phyloP scores from a whole-genome alignment of 495 filamentous ascomycete species.

The Penicillium parvum region DNA sequence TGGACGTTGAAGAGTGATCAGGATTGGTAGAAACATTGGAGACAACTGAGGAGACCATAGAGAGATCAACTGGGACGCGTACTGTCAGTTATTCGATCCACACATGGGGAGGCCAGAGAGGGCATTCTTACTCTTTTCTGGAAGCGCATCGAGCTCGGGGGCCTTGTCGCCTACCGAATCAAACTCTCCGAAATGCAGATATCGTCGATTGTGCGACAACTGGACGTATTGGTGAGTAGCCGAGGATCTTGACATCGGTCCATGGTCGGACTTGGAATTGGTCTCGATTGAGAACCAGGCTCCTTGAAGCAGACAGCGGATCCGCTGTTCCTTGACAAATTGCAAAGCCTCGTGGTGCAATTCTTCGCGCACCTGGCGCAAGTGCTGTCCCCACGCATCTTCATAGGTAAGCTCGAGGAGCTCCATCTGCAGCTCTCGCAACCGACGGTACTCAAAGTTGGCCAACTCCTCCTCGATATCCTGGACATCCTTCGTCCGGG shows the following conservation, averaged over 20 bases:
- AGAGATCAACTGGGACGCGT: constrained; percentile 74
- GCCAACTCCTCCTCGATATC: constrained; percentile 86
- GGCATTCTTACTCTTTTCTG: constrained; percentile 62
- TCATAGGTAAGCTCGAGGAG: constrained; percentile 87
- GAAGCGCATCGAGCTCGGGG: constrained; percentile 68
- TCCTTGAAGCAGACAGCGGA: constrained; percentile 84
- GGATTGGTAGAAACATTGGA: constrained; percentile 74
- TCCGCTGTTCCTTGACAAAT: constrained; percentile 94
- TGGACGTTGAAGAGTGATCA: constrained; percentile 51
- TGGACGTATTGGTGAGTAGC: constrained; percentile 73
- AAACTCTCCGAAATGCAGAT: constrained; percentile 90
- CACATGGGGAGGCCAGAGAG: background rate
- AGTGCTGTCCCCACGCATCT: constrained; percentile 87
- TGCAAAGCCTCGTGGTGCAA: constrained; percentile 87
- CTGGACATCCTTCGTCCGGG: constrained; percentile 77
- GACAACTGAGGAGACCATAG: constrained; percentile 84
- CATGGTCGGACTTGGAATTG: constrained; percentile 32
- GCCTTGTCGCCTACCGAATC: constrained; percentile 56
- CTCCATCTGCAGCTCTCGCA: constrained; percentile 93
- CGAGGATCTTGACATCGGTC: constrained; percentile 35
- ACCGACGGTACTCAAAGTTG: constrained; percentile 70
- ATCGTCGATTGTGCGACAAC: constrained; percentile 85
- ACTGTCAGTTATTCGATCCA: constrained; percentile 10
- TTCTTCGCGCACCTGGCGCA: constrained; percentile 88
- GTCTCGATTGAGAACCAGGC: constrained; percentile 76